Conservation (phyloP, 2,329 filamentous ascomycete genomes). For the Sclerotinia sclerotiorum region DNA sequence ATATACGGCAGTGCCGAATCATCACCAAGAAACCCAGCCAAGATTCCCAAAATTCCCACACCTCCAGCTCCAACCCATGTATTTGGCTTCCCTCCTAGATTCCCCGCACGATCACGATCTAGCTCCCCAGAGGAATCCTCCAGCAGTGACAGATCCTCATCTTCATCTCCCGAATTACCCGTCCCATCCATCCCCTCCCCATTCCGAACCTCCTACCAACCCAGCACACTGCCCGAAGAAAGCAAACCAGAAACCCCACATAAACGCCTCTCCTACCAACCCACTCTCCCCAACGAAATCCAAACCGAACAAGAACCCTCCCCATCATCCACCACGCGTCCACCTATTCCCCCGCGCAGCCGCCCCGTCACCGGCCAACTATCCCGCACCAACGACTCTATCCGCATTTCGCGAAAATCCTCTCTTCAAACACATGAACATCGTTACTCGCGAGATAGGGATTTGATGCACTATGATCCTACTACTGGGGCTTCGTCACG, state of each 20-base stretch:
- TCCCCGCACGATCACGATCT: constrained; percentile 2
- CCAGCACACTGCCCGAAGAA: neutral
- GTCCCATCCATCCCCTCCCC: constrained; percentile 1
- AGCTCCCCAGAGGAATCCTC: neutral
- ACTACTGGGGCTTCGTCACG: neutral
- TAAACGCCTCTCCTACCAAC: neutral
- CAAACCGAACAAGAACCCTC: neutral
- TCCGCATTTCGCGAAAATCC: constrained; percentile 4
- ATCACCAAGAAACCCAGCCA: neutral
- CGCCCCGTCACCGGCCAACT: neutral
- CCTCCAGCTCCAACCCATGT: constrained; percentile 4
- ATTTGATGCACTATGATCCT: constrained; percentile 20
- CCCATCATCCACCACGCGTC: neutral
- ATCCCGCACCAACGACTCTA: constrained; percentile 10
- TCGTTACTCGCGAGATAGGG: neutral
- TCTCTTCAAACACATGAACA: neutral
- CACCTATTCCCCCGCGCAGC: neutral
- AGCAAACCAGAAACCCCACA: neutral
- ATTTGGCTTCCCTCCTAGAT: constrained; percentile 1
- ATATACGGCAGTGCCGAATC: constrained; percentile 4
- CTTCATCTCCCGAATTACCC: neutral
- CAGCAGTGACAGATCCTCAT: neutral
- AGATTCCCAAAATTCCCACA: neutral
- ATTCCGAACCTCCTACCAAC: constrained; percentile 3
- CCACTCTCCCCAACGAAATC: neutral